Conservation (phyloP, 192 early-diverging fungal species). For the Backusella circina region DNA sequence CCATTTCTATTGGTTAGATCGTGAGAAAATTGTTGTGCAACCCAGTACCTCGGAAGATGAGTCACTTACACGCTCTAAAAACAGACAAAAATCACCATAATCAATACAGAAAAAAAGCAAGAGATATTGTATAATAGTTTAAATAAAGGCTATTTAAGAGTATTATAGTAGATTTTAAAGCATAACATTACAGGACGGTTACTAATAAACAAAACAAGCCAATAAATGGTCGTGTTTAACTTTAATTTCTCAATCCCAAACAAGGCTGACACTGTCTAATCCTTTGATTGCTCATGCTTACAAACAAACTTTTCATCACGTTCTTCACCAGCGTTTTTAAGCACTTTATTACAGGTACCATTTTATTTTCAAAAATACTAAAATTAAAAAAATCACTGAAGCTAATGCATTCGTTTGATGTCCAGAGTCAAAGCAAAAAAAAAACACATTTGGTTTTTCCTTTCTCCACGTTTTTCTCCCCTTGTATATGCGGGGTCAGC, state of each 20-base stretch:
- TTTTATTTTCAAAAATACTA: background rate
- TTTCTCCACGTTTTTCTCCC: background rate
- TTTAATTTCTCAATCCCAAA: background rate
- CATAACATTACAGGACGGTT: too few relatives aligned
- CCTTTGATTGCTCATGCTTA: background rate
- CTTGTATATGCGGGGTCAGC: background rate
- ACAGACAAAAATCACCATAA: background rate
- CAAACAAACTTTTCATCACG: background rate
- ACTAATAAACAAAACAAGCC: background rate
- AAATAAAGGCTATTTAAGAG: background rate
- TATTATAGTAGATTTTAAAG: too few relatives aligned
- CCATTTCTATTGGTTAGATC: conserved; percentile 4
- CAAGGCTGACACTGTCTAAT: background rate
- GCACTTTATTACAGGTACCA: background rate
- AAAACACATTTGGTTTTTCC: background rate
- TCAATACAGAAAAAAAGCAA: background rate
- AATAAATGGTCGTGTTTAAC: background rate
- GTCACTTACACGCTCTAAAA: background rate
- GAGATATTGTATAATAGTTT: background rate
- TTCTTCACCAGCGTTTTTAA: background rate
- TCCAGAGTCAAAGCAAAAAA: background rate
- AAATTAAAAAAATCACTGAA: background rate
- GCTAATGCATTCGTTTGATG: background rate
- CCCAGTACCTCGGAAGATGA: background rate
- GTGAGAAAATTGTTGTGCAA: conserved; percentile 10